Conservation (phyloP, 768 basidiomycete species). For the Tulasnella sp. region DNA sequence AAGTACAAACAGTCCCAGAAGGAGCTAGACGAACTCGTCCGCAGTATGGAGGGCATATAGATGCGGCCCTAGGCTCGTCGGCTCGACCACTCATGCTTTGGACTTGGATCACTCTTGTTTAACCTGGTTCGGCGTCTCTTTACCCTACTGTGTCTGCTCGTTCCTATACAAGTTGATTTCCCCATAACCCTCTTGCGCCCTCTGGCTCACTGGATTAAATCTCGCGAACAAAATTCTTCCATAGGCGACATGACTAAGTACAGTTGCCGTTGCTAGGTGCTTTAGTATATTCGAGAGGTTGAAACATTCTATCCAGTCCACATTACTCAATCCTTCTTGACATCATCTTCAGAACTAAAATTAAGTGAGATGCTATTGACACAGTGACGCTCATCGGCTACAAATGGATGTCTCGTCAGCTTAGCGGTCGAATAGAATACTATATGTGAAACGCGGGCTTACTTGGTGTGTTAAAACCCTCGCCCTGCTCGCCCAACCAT, state of each 20-base stretch:
- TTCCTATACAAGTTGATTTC: neutral
- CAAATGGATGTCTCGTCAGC: conserved; percentile 15
- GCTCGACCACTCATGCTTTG: neutral
- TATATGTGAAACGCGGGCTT: conserved; percentile 33
- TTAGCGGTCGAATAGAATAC: neutral
- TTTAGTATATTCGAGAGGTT: neutral
- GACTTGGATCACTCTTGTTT: neutral
- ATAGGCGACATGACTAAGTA: too few species aligned
- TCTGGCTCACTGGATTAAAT: neutral
- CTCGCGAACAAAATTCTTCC: too few species aligned
- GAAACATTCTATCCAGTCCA: neutral
- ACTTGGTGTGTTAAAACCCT: conserved; percentile 78
- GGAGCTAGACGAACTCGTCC: conserved; percentile 80
- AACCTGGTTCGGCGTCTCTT: neutral
- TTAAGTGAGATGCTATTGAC: conserved; percentile 85
- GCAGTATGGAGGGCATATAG: conserved; percentile 65
- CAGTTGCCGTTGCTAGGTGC: too few species aligned
- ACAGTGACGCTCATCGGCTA: conserved; percentile 81
- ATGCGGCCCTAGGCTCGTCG: neutral
- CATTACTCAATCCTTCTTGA: conserved; percentile 18
- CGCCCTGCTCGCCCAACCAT: conserved; percentile 45
- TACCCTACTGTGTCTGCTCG: neutral
- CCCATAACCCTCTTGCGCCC: neutral
- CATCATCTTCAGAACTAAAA: conserved; percentile 51
- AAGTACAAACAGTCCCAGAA: conserved; percentile 64